Conservation (phyloP, 2,329 filamentous ascomycete genomes). For the Emmonsiellopsis sp. region DNA sequence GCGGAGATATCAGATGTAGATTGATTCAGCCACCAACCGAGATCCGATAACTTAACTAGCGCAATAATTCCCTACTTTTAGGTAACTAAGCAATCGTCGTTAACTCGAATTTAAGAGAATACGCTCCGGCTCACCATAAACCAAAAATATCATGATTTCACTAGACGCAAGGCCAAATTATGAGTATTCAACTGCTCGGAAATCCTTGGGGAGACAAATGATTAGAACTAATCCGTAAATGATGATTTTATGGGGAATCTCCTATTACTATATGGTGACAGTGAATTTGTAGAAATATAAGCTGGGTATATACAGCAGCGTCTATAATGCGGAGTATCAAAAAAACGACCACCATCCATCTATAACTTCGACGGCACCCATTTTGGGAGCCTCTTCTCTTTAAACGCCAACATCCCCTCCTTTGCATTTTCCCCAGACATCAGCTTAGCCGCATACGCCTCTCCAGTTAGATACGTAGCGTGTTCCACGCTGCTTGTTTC, state of each 20-base stretch:
- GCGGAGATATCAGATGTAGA: neutral
- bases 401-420: slow-evolving; percentile 87
- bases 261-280: neutral
- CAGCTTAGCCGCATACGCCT: slow-evolving; percentile 68
- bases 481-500: slow-evolving; percentile 54
- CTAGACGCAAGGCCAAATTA: too few relatives aligned
- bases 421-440: slow-evolving; percentile 72
- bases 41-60: neutral
- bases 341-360: neutral
- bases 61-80: neutral
- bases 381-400: slow-evolving; percentile 74
- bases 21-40: neutral
- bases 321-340: neutral
- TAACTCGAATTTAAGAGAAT: neutral
- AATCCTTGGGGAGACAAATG: too few relatives aligned
- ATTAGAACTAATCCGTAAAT: too few relatives aligned
- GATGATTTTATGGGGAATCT: too few relatives aligned
- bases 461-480: slow-evolving; percentile 72
- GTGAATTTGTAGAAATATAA: neutral
- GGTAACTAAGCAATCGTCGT: too few relatives aligned
- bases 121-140: neutral
- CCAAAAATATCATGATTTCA: neutral
- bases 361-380: slow-evolving; percentile 65
- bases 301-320: neutral
- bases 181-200: too few relatives aligned